Percentiles rank a stretch among this genome's conserved stretches.
Evolutionary conservation across 2,329 filamentous ascomycete species (phyloP).

Genomic region (Gaeumannomyces tritici): DNA sequence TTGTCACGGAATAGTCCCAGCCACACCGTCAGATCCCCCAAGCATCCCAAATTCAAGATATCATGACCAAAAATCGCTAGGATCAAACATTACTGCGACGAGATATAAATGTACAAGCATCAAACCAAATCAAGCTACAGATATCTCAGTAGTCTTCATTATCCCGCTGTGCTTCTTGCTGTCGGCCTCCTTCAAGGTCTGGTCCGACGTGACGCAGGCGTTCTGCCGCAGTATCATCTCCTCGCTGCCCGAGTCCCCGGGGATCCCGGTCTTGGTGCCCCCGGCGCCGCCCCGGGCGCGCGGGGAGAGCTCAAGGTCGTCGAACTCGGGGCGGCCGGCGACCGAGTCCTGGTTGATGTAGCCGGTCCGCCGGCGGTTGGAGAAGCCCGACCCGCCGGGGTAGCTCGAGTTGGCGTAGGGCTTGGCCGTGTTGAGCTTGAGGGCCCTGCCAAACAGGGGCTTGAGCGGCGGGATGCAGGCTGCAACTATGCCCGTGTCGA

Average conservation of each 20-base stretch:
- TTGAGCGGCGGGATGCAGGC: conserved; percentile 15
- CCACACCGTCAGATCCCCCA: background rate
- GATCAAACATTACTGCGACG: background rate
- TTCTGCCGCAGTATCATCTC: conserved; percentile 4
- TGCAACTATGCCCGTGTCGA: conserved; percentile 14
- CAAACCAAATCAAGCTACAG: background rate
- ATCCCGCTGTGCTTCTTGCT: background rate
- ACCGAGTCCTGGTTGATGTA: conserved; percentile 3
- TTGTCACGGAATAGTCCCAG: too few species aligned
- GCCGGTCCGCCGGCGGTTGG: background rate
- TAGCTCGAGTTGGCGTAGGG: background rate
- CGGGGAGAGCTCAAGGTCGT: background rate
- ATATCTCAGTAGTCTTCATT: background rate
- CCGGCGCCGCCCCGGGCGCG: background rate
- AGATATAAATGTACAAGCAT: background rate
- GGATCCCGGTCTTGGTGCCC: background rate
- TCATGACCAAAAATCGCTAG: background rate
- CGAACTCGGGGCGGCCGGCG: background rate
- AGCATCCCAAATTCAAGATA: background rate
- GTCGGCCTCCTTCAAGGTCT: background rate
- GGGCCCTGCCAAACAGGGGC: conserved; percentile 12
- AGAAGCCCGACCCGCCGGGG: background rate
- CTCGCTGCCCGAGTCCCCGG: conserved; percentile 4
- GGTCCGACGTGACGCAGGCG: background rate
- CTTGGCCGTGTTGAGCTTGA: conserved; percentile 5